phyloP scores from a whole-genome alignment of 139 green algal species.

The Chlamydomonas sp. region DNA sequence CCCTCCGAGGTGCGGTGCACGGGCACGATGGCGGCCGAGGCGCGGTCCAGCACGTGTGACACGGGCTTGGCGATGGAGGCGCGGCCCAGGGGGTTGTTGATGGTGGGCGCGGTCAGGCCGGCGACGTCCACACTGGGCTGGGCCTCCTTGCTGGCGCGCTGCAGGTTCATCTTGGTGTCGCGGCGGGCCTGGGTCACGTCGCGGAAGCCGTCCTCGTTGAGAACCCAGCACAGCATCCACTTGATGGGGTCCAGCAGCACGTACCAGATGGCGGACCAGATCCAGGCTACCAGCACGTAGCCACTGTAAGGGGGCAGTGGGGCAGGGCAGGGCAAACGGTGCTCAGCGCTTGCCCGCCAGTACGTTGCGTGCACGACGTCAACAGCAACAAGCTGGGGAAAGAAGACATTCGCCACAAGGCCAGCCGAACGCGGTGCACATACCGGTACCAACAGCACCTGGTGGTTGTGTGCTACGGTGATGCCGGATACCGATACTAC shows the following conservation, averaged over 20 bases:
- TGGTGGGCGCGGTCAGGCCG: constrained; percentile 42
- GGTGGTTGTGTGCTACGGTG: no score
- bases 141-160: constrained; percentile 32
- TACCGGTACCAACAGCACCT: no score
- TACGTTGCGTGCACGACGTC: no score
- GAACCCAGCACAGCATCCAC: constrained; percentile 73
- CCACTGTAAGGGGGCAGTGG: constrained; percentile 42
- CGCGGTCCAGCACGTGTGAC: constrained; percentile 49
- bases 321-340: no score
- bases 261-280: constrained; percentile 86
- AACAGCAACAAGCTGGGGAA: no score
- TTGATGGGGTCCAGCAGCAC: constrained; percentile 81
- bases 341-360: no score
- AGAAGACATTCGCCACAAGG: no score
- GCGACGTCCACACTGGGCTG: constrained; percentile 53
- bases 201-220: constrained; percentile 84
- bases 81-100: constrained; percentile 65
- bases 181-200: constrained; percentile 10
- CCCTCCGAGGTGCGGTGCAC: constrained; percentile 46
- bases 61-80: constrained; percentile 53
- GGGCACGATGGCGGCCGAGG: constrained; percentile 46
- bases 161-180: constrained; percentile 23
- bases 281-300: constrained; percentile 83
- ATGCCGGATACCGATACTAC: no score
- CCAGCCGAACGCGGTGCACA: no score